phyloP scores from a whole-genome alignment of 148 eudicot genomes.

The Chenopodium album region DNA sequence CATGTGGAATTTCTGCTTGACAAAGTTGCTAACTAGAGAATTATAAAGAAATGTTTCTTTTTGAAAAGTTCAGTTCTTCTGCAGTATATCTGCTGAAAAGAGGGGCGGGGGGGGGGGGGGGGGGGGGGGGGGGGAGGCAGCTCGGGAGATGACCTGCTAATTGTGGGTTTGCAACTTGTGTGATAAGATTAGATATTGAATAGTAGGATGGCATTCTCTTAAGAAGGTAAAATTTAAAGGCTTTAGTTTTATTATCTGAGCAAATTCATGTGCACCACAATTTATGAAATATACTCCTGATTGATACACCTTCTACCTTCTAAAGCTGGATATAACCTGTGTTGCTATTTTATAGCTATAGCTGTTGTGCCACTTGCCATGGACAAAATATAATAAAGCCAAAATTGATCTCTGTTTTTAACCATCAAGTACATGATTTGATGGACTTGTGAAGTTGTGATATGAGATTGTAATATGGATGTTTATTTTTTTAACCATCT shows the following conservation, averaged over 20 bases:
- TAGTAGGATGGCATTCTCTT: not conserved
- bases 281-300: not conserved
- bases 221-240: not conserved
- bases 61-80: not conserved
- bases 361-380: not conserved
- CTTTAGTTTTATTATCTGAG: not conserved
- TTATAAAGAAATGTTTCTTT: not conserved
- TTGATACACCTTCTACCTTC: not conserved
- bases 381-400: not conserved
- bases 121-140: not conserved
- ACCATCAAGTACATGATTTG: not conserved
- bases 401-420: not conserved
- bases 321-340: too few species aligned
- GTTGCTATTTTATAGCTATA: not conserved
- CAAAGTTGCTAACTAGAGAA: not conserved
- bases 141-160: not conserved
- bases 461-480: not conserved
- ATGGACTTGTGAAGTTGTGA: not conserved
- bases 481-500: not conserved
- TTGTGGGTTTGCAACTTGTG: not conserved
- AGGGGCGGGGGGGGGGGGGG: not conserved
- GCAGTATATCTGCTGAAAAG: not conserved
- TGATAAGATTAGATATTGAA: conserved; percentile 2
- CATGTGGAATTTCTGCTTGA: not conserved
- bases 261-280: not conserved